Base-by-base conservation (phyloP, 495 filamentous ascomycete genomes). In the Platismatia glauca region DNA sequence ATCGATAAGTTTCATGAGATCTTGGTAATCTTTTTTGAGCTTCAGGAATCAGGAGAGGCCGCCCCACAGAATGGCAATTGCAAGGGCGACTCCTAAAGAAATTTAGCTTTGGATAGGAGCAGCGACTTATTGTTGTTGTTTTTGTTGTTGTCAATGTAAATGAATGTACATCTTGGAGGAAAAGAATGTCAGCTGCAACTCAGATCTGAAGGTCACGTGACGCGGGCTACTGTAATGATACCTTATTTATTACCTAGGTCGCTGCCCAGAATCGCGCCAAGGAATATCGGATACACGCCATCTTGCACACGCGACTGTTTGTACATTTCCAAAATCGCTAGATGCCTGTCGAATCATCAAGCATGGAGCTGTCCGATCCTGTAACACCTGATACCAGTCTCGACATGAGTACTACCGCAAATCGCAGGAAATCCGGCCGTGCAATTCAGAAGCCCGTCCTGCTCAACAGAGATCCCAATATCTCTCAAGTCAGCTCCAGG, bases 391-490 rank as follows among this genome's bases (percentile, higher is more conserved):
- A 66, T 27, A 62, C 57, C 16, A 66, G 62, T 61, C 44, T 66
- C 39, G 68, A 66, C 53, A 63, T 60, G 58, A 81, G 78, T 68
- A 78, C 78, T 68, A 78, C 82, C 66, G 79, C 83, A 72, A 79
- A 79, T 75, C 70, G 87, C 71, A 84, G 91, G 72, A 89, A 89
- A 69, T 95, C 91, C 55, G 88, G 88, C 77, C 89, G 91, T 75
- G 84, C 86, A 75, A 82, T 85, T 65, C 89, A 86, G 66, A 85
- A 82, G 64, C 89, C 89, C 57, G 81, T 84, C 67, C 80, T 85
- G 48, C 89, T 85, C 74, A 80, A 78, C 7, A 72, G 79, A 57
- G 79, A 67, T 33, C 69, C 69, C 39, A 70, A 74, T 64, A 72
- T 71, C 52, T 63, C 62, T 31, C 66, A 71, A 33, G 70, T 71